These are phyloP conservation scores for Phalaenopsis aphrodite DNA, from an alignment of 106 monocot species.

Conservation along the genomic window DNA sequence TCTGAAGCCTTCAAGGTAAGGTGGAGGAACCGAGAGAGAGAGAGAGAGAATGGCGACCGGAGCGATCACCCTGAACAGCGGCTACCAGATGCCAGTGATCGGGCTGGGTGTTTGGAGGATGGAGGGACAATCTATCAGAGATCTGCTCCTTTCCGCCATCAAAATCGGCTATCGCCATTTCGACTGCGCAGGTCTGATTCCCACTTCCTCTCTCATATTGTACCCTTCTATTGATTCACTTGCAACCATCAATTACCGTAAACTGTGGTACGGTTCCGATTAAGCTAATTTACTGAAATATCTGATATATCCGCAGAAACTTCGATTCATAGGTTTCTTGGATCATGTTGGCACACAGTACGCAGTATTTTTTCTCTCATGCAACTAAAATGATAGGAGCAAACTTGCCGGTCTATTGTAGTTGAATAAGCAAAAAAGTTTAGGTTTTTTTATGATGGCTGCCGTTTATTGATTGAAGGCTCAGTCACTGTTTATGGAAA, in stretches of 20 bases:
- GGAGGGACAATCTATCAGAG: slow-evolving; percentile 67
- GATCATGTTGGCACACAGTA: not conserved
- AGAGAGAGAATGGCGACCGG: not conserved
- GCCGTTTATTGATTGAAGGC: not conserved
- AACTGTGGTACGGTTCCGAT: not conserved
- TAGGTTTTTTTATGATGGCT: not conserved
- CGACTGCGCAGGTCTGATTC: slow-evolving; percentile 66
- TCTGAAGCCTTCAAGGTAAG: not conserved
- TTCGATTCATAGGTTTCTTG: not conserved
- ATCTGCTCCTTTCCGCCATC: slow-evolving; percentile 63
- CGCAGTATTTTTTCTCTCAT: not conserved
- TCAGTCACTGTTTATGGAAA: not conserved
- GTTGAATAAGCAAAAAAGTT: not conserved
- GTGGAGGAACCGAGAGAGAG: not conserved
- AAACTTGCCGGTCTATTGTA: not conserved
- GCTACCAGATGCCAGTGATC: slow-evolving; percentile 64
- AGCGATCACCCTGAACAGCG: slow-evolving; percentile 59
- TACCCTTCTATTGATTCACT: not conserved
- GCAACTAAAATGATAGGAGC: too few relatives aligned
- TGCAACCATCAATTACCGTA: not conserved
- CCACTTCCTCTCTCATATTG: not conserved
- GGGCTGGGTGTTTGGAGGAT: slow-evolving; percentile 97
- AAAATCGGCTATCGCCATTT: slow-evolving; percentile 93
- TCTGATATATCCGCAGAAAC: too few relatives aligned
- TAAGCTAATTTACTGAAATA: not conserved